Evolutionary conservation across 768 basidiomycete species (phyloP).

Genomic region (Pleurotus ostreatus): DNA sequence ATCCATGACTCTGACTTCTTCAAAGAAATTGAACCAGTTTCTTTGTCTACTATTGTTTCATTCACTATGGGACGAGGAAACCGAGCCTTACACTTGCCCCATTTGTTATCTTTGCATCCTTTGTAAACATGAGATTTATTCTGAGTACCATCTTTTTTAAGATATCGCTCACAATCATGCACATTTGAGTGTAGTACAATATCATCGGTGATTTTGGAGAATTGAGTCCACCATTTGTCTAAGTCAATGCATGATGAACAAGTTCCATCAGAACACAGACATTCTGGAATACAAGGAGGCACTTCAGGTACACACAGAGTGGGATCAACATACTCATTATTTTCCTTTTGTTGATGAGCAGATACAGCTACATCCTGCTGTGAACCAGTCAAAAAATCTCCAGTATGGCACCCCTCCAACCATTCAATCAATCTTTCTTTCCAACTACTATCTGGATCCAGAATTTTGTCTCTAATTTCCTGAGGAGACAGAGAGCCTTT

Average conservation of each 20-base stretch:
- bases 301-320: no score
- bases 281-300: not conserved
- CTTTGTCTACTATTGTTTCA: conserved; percentile 12
- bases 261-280: not conserved
- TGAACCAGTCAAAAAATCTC: conserved; percentile 2
- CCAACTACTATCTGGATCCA: conserved; percentile 15
- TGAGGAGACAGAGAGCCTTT: conserved; percentile 21
- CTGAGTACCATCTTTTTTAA: not conserved
- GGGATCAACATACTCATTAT: no score
- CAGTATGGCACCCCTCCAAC: conserved; percentile 11
- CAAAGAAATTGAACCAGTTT: conserved; percentile 10
- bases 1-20: conserved; percentile 21
- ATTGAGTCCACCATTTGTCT: conserved; percentile 1
- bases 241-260: not conserved
- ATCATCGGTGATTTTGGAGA: conserved; percentile 20
- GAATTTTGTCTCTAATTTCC: conserved; percentile 24
- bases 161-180: no score
- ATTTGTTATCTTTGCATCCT: conserved; percentile 23
- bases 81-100: conserved; percentile 23
- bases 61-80: conserved; percentile 22
- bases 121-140: conserved; percentile 10
- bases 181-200: conserved; percentile 11
- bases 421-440: conserved; percentile 6
- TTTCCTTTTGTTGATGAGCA: no score
- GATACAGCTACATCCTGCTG: not conserved